phyloP scores from a whole-genome alignment of 768 basidiomycete species.

The Rhodotorula sphaerocarpa region DNA sequence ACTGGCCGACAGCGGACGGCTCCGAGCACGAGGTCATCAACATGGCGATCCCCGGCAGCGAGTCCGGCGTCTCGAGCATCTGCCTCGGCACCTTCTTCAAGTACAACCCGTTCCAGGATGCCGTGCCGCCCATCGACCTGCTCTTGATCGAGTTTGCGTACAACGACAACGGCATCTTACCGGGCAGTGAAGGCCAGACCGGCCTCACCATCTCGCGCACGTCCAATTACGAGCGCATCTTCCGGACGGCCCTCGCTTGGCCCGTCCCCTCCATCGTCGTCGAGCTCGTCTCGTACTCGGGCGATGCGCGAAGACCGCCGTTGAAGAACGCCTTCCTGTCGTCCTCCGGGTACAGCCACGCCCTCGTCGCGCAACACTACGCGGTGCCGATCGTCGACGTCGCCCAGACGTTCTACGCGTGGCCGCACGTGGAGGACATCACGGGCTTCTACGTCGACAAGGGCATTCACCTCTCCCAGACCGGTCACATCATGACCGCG shows the following conservation, averaged over 20 bases:
- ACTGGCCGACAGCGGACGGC: neutral
- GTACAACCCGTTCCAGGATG: neutral
- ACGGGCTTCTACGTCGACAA: neutral
- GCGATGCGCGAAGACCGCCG: neutral
- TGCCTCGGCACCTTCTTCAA: neutral
- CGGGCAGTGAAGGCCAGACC: neutral
- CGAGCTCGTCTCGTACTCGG: neutral
- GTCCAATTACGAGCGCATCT: neutral
- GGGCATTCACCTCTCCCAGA: neutral
- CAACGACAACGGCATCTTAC: neutral
- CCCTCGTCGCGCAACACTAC: neutral
- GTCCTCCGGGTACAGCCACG: neutral
- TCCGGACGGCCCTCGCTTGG: neutral
- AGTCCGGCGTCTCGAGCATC: neutral
- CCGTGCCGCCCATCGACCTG: neutral
- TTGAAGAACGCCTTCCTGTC: neutral
- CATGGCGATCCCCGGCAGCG: neutral
- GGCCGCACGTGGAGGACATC: neutral
- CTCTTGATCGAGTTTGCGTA: slow-evolving; percentile 1
- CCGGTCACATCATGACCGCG: neutral
- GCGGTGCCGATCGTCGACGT: neutral
- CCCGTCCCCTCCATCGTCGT: neutral
- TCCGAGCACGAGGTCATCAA: neutral
- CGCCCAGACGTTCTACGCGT: neutral
- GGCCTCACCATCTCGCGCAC: neutral